Evolutionary conservation across 2,329 filamentous ascomycete species (phyloP), one percentile per base, ranked within the genome.

Genomic region (Pseudogymnoascus sp.): DNA sequence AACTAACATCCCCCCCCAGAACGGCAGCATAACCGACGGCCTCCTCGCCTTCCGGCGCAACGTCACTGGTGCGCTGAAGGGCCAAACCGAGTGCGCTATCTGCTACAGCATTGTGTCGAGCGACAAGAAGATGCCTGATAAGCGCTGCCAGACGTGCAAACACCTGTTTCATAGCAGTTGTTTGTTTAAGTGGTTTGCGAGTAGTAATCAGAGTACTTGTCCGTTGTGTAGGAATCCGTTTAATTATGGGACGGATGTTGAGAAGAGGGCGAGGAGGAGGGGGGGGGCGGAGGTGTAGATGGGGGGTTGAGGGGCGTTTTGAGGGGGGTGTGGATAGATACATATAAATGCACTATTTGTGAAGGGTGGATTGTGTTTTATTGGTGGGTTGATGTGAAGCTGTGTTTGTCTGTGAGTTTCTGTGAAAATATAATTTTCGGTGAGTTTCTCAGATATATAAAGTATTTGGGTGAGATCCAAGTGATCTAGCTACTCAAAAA

Each of bases 161-260:
- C 93, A 99, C 76, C 79, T 90, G 62, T 99, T 97, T 79, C 94
- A 99, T 76, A 84, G 88, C 0, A 84, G 84, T 2, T 99, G 94
- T 77, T 76, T 99, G 76, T 96, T 91, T 79, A 92, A 93, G 77
- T 99, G 94, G 94, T 97, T 99, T 80, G 90, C 91, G 80, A 93
- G 83, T 70, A 96, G 92, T 73, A 95, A 91, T 75, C 88, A 91
- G 71, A 94, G 90, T 71, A 93, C 89, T 59, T 99, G 94, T 75
- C 94, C 94, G 59, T 79, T 99, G 67, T 99, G 94, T 76, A 83
- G 94, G 70, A 96, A 95, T 73, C 87, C 89, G 21, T 97, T 97
- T 74, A 83, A 85, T 62, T 86, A 85, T 67, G 69, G 67, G 5
- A 42, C 65, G 18, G 65, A 65, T 64, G 14, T 56, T 3, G 53